Evolutionary conservation across 202 grass and related monocot genomes (phyloP).

Genomic region (Thinopyrum obtusiflorum): DNA sequence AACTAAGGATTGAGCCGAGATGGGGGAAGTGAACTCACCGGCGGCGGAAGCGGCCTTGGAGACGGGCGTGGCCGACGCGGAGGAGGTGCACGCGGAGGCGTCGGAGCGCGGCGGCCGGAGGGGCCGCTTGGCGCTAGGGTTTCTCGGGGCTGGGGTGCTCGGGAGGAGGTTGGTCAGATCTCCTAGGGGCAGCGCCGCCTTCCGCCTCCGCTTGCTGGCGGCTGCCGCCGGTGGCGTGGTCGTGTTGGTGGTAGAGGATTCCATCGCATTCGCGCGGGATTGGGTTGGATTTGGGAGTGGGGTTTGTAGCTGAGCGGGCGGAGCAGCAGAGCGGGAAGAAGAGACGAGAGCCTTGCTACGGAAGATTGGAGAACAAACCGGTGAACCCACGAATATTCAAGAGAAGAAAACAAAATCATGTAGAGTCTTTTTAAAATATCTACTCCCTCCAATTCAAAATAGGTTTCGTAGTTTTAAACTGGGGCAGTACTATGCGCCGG

Average conservation of each 20-base stretch:
- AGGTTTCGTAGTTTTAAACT: too few species aligned
- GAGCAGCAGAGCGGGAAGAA: constrained; percentile 15
- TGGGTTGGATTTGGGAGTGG: not conserved
- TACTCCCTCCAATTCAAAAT: too few species aligned
- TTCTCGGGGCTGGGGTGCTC: constrained; percentile 12
- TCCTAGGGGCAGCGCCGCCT: not conserved
- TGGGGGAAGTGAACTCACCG: not conserved
- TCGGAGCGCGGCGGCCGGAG: constrained; percentile 12
- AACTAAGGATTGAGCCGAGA: not conserved
- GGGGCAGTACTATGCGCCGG: too few species aligned
- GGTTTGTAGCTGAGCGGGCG: not conserved
- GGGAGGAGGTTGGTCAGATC: constrained; percentile 45
- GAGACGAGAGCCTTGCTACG: not conserved
- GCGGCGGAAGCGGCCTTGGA: not conserved
- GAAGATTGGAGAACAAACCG: constrained; percentile 17
- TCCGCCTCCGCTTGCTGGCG: constrained; percentile 1
- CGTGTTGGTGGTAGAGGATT: not conserved
- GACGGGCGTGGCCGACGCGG: not conserved
- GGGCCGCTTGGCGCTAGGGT: not conserved
- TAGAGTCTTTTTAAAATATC: too few species aligned
- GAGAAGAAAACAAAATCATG: not conserved
- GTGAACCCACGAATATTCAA: not conserved
- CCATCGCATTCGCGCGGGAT: not conserved
- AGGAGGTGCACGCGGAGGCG: not conserved
- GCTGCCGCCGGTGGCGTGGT: not conserved